phyloP scores from a whole-genome alignment of 352 stramenopile genomes.

The Phytopythium boreale region DNA sequence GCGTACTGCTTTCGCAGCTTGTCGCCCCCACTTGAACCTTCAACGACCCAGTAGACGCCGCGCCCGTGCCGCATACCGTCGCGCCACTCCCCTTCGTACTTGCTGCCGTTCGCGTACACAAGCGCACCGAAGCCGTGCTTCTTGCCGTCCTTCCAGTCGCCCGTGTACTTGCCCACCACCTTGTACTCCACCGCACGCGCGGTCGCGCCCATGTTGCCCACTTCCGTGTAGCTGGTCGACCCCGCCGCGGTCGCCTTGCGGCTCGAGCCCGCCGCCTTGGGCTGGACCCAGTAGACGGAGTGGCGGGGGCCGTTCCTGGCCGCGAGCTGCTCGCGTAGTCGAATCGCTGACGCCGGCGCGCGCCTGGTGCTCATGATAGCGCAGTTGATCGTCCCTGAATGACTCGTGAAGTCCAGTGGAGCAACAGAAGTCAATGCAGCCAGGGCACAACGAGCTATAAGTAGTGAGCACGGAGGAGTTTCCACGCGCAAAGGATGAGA shows the following conservation, averaged over 20 bases:
- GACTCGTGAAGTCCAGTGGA: background rate
- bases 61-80: constrained; percentile 80
- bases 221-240: constrained; percentile 27
- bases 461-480: background rate
- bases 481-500: background rate
- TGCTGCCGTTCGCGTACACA: constrained; percentile 88
- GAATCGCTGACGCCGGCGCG: constrained; percentile 30
- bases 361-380: constrained; percentile 16
- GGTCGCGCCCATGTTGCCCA: constrained; percentile 31
- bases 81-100: constrained; percentile 88
- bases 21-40: constrained; percentile 24
- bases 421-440: background rate
- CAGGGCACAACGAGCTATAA: background rate
- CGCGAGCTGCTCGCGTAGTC: constrained; percentile 46
- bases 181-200: constrained; percentile 54
- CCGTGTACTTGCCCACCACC: constrained; percentile 86
- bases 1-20: constrained; percentile 82
- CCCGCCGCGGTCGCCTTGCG: constrained; percentile 29
- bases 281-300: constrained; percentile 83
- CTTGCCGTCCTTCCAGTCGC: constrained; percentile 91
- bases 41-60: constrained; percentile 75
- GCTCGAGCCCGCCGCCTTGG: constrained; percentile 22
- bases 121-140: constrained; percentile 92
- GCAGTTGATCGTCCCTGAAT: background rate
- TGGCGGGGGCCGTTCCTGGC: constrained; percentile 60